phyloP scores from a whole-genome alignment of 768 basidiomycete genomes.

The Phylloporus sp. region DNA sequence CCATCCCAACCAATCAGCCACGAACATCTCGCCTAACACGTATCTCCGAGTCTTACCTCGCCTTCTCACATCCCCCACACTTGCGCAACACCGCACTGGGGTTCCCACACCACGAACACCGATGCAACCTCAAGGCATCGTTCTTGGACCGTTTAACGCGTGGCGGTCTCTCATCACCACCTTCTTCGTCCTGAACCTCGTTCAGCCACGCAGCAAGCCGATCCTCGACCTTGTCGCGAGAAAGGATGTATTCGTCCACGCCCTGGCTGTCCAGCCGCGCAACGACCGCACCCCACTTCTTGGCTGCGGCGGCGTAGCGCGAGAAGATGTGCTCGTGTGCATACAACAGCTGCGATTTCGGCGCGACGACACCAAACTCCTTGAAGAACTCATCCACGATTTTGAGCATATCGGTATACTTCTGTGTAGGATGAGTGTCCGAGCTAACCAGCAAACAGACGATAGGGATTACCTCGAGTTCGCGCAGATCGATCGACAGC shows the following conservation, averaged over 20 bases:
- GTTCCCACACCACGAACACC: slow-evolving; percentile 60
- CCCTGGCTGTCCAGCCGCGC: slow-evolving; percentile 31
- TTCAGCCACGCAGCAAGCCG: slow-evolving; percentile 57
- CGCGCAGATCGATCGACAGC: slow-evolving; percentile 43
- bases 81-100: slow-evolving; percentile 54
- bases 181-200: slow-evolving; percentile 40
- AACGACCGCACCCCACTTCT: slow-evolving; percentile 46
- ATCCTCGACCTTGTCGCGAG: slow-evolving; percentile 44
- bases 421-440: slow-evolving; percentile 21
- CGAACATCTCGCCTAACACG: not conserved
- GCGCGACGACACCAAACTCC: slow-evolving; percentile 42
- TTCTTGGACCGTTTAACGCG: slow-evolving; percentile 46
- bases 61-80: slow-evolving; percentile 41
- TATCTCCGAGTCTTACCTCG: slow-evolving; percentile 29
- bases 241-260: slow-evolving; percentile 25
- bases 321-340: slow-evolving; percentile 48
- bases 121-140: slow-evolving; percentile 49
- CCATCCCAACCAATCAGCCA: no score
- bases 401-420: slow-evolving; percentile 39
- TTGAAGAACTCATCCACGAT: slow-evolving; percentile 48
- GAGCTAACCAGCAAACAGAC: not conserved
- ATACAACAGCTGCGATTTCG: slow-evolving; percentile 48
- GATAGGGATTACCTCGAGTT: slow-evolving; percentile 41
- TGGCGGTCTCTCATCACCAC: slow-evolving; percentile 30
- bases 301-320: slow-evolving; percentile 39